Evolutionary conservation across 202 grass and related monocot genomes (phyloP), one percentile per base, ranked within the genome.

Genomic region (Panicum virgatum): DNA sequence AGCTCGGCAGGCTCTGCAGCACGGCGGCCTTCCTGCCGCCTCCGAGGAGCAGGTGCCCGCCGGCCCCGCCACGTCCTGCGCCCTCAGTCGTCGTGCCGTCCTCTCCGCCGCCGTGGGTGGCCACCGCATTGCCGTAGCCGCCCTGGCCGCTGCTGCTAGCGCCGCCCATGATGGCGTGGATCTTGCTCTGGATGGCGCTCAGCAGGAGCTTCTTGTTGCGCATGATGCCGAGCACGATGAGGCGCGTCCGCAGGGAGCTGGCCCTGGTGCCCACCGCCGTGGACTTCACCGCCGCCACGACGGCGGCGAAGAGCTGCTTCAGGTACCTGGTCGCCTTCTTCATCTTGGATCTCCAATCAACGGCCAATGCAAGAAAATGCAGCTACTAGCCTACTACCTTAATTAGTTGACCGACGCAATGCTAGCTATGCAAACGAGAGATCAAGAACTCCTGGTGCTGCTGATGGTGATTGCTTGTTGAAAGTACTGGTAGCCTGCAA

Each of bases 151-250:
- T 12, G 59, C 68, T 26, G 6, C 47, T 12, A 19, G 1, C 14
- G 58, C 82, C 68, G 40, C 75, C 73, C 75, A 92, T 76, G 75
- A 94, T 32, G 15, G 87, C 83, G 79, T 94, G 64, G 77, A 97
- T 97, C 89, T 94, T 97, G 59, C 52, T 79, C 76, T 83, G 89
- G 87, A 97, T 92, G 62, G 87, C 79, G 83, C 80, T 89, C 25
- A 83, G 81, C 29, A 94, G 79, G 62, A 97, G 80, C 83, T 89
- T 94, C 86, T 76, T 97, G 78, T 92, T 92, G 60, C 84, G 86
- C 67, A 94, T 75, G 68, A 97, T 70, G 71, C 88, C 42, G 25
- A 97, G 74, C 10, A 97, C 40, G 74, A 94, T 1, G 83, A 92
- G 69, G 34, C 94, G 76, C 57, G 85, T 94, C 57, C 87, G 84